Evolutionary conservation across 257 asterid species (phyloP).

Genomic region (Anisodus tanguticus): DNA sequence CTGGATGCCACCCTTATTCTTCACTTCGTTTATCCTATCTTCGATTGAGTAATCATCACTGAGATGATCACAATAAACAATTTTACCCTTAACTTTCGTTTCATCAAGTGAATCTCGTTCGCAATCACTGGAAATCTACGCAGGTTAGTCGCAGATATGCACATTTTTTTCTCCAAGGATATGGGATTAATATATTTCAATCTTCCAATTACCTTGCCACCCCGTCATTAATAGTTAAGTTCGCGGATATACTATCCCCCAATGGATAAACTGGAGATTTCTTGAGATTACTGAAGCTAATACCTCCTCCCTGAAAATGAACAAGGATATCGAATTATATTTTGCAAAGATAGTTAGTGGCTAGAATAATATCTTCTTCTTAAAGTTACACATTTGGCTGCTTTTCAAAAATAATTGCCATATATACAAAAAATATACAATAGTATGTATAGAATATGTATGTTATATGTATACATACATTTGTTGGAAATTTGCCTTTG

Average conservation of each 20-base stretch:
- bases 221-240: not conserved
- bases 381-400: no score
- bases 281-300: slow-evolving; percentile 53
- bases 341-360: not conserved
- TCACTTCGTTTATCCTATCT: slow-evolving; percentile 34
- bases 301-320: slow-evolving; percentile 74
- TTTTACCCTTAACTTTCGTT: slow-evolving; percentile 61
- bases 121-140: slow-evolving; percentile 53
- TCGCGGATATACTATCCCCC: slow-evolving; percentile 54
- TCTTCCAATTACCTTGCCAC: slow-evolving; percentile 46
- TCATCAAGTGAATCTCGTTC: slow-evolving; percentile 51
- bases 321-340: not conserved
- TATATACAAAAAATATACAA: no score
- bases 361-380: not conserved
- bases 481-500: no score
- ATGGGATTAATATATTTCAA: not conserved
- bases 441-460: no score
- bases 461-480: no score
- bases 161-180: not conserved
- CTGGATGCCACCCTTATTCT: slow-evolving; percentile 39
- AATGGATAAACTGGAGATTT: slow-evolving; percentile 62
- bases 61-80: slow-evolving; percentile 55
- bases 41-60: not conserved
- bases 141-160: not conserved
- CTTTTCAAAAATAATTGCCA: no score